phyloP scores from a whole-genome alignment of 2,329 filamentous ascomycete genomes.

The Purpureocillium takamizusanense region DNA sequence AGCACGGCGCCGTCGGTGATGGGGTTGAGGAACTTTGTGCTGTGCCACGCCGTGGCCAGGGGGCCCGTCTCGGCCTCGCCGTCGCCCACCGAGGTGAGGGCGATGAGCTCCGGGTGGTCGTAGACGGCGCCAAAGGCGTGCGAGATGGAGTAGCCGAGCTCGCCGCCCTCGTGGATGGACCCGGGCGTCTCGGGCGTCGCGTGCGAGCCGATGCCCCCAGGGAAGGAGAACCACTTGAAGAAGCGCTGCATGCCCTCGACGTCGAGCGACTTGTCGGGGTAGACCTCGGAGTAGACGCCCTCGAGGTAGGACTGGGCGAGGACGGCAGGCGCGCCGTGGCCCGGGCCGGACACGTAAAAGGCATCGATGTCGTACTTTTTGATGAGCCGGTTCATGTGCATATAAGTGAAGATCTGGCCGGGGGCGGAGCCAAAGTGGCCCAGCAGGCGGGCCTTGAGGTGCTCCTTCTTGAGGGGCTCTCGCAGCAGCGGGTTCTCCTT shows the following conservation, averaged over 20 bases:
- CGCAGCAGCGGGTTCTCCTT: slow-evolving; percentile 63
- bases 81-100: slow-evolving; percentile 70
- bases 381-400: slow-evolving; percentile 75
- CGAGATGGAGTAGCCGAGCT: slow-evolving; percentile 73
- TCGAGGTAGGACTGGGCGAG: slow-evolving; percentile 71
- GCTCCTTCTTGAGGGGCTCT: slow-evolving; percentile 58
- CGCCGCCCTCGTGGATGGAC: slow-evolving; percentile 69
- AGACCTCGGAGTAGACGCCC: slow-evolving; percentile 69
- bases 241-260: slow-evolving; percentile 61
- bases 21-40: slow-evolving; percentile 74
- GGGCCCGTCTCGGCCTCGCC: slow-evolving; percentile 77
- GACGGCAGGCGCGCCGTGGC: slow-evolving; percentile 68
- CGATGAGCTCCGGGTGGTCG: slow-evolving; percentile 65
- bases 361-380: slow-evolving; percentile 69
- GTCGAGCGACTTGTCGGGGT: slow-evolving; percentile 63
- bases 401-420: slow-evolving; percentile 74
- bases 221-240: slow-evolving; percentile 79
- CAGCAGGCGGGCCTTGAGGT: slow-evolving; percentile 65
- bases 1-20: slow-evolving; percentile 70
- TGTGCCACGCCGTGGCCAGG: slow-evolving; percentile 72
- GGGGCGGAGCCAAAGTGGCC: slow-evolving; percentile 75
- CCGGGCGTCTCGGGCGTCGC: slow-evolving; percentile 73
- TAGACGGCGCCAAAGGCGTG: slow-evolving; percentile 72
- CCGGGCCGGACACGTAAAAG: slow-evolving; percentile 67
- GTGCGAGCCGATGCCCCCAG: slow-evolving; percentile 69